Conservation (phyloP, 345 rosid species). For the Citrus hindsii region DNA sequence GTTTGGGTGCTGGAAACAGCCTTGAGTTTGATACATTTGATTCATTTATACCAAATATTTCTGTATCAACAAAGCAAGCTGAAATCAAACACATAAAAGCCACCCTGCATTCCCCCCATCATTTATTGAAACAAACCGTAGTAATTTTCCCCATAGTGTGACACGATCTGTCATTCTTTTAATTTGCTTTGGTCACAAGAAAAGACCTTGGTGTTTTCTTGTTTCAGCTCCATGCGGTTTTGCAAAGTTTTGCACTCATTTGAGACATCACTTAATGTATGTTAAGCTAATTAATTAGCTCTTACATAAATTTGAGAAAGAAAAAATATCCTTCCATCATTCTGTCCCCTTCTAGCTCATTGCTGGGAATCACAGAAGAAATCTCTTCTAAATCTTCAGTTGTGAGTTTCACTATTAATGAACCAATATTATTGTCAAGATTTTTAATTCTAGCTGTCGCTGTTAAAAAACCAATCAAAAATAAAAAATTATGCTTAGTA, state of each 20-base stretch:
- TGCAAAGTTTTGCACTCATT: not conserved
- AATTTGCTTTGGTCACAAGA: not conserved
- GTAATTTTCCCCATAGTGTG: not conserved
- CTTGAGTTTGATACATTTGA: too few species aligned
- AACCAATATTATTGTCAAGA: conserved; percentile 25
- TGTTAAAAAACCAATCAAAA: too few species aligned
- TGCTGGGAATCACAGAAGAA: conserved; percentile 26
- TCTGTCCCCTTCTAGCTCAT: conserved; percentile 27
- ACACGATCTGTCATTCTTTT: not conserved
- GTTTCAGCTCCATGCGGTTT: not conserved
- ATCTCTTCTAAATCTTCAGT: conserved; percentile 32
- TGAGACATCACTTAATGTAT: too few species aligned
- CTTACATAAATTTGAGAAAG: conserved; percentile 5
- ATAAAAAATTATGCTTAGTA: not conserved
- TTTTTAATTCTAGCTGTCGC: conserved; percentile 24
- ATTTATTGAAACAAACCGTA: not conserved
- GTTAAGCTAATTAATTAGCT: not conserved
- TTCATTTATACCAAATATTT: too few species aligned
- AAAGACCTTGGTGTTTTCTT: not conserved
- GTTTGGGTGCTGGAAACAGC: too few species aligned
- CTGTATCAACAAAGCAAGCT: too few species aligned
- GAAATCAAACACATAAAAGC: too few species aligned
- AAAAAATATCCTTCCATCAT: not conserved
- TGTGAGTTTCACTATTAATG: conserved; percentile 17
- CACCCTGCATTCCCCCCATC: too few species aligned